Evolutionary conservation across 1,284 basidiomycete species (phyloP), one percentile per base, ranked within the genome.

Genomic region (Salmacisia buchloeana): DNA sequence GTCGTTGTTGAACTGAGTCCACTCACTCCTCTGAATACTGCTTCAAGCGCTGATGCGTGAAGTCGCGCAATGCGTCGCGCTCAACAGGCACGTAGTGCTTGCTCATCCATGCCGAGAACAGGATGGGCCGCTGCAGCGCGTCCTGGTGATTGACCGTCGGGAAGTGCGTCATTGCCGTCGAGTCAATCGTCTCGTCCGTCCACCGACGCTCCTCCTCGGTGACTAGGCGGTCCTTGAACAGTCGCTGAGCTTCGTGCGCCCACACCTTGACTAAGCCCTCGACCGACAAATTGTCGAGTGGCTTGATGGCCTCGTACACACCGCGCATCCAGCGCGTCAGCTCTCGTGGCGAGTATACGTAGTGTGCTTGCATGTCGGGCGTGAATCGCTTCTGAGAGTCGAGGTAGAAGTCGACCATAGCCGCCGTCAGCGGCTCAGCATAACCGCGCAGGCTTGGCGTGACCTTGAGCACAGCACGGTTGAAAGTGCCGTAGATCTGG

Each of bases 41-140:
- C 94, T 97, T 87, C 38, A 99, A 84, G 43, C 97, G 88, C 33
- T 96, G 94, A 81, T 96, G 97, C 25, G 92, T 96, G 80, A 97
- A 98, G 75, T 97, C 94, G 58, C 96, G 87, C 10, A 99, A 86
- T 43, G 87, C 84, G 74, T 96, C 94, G 61, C 96, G 86, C 68
- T 96, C 92, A 56, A 99, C 94, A 2, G 93, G 88, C 63, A 96
- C 87, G 80, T 97, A 97, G 80, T 97, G 84, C 82, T 94, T 92
- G n/a, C 94, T 94, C 0, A 94, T 96, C 96, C 96, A 98, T 80
- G 98, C 97, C 3, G 93, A 96, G 84, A 94, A 99, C 36, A 99
- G 83, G 70, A 99, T 94, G 0, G 97, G 96, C 23, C 96, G 86
- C 27, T 77, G 81, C 31, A 99, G 85, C 13, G 71, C 72, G 1